A percentile compares a stretch with the other conserved stretches of the same genome.
Conservation (phyloP, 176 grass and related monocot species). For the Alopecurus myosuroides region DNA sequence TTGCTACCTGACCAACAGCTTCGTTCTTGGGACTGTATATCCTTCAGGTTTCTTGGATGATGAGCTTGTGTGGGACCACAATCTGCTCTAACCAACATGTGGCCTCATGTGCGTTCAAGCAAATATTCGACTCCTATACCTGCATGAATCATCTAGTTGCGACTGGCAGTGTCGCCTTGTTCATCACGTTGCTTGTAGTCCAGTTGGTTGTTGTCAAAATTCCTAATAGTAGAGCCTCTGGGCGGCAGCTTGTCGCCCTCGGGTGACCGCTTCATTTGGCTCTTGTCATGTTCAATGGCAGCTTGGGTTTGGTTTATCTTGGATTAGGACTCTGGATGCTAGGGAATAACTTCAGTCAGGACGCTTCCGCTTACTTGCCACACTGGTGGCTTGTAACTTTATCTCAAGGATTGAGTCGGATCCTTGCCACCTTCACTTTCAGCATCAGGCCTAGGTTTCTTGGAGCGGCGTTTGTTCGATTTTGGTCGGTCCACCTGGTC, state of each 20-base stretch:
- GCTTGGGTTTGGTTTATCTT: conserved; percentile 50
- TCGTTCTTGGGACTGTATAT: neutral
- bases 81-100: conserved; percentile 36
- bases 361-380: neutral
- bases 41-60: conserved; percentile 34
- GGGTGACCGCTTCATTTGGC: conserved; percentile 19
- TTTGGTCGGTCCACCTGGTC: conserved; percentile 24
- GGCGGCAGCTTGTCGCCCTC: neutral
- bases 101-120: conserved; percentile 13
- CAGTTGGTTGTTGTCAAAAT: conserved; percentile 48
- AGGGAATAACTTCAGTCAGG: neutral
- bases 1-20: neutral
- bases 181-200: conserved; percentile 15
- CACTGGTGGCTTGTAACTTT: conserved; percentile 52
- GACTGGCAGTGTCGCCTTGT: neutral
- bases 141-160: conserved; percentile 57
- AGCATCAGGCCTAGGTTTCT: conserved; percentile 34
- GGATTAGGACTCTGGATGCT: conserved; percentile 56
- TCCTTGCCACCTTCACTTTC: conserved; percentile 25
- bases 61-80: conserved; percentile 28
- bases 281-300: conserved; percentile 24
- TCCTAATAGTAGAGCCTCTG: neutral
- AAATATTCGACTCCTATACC: conserved; percentile 46
- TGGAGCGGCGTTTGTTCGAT: conserved; percentile 5
- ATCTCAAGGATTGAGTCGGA: conserved; percentile 34